Evolutionary conservation across 2,329 filamentous ascomycete genomes (phyloP).

Genomic region (Byssochlamys sp.): DNA sequence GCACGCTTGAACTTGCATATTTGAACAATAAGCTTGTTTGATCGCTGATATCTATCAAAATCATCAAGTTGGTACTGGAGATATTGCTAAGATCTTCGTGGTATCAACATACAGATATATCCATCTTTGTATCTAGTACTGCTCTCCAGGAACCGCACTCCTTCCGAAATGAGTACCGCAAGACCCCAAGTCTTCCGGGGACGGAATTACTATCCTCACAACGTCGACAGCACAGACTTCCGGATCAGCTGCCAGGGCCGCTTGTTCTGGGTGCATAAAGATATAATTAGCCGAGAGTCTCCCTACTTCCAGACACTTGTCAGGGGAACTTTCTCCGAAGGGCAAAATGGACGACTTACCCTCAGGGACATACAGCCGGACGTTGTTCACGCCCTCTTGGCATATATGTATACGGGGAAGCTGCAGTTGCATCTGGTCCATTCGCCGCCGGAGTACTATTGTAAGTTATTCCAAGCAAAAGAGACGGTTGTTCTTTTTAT

Average conservation of each 20-base stretch:
- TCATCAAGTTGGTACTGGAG: too few species aligned
- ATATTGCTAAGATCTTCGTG: too few species aligned
- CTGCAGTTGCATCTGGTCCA: background rate
- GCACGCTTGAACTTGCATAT: background rate
- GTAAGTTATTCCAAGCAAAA: background rate
- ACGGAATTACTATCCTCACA: background rate
- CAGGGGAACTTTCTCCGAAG: conserved; percentile 17
- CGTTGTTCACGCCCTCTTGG: conserved; percentile 7
- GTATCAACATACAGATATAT: too few species aligned
- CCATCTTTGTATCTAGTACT: too few species aligned
- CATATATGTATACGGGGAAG: conserved; percentile 8
- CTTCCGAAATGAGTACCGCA: background rate
- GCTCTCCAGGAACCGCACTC: too few species aligned
- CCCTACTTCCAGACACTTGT: conserved; percentile 23
- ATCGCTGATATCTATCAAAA: too few species aligned
- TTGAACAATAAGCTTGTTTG: background rate
- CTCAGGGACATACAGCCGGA: conserved; percentile 8
- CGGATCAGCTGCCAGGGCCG: conserved; percentile 19
- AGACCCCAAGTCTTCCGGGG: background rate
- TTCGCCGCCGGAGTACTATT: background rate
- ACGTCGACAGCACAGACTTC: conserved; percentile 24
- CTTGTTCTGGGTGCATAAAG: conserved; percentile 25
- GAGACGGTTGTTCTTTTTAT: too few species aligned
- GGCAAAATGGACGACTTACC: conserved; percentile 3
- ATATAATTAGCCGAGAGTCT: conserved; percentile 28